Evolutionary conservation across 805 yeast genomes (phyloP), one percentile per base, ranked within the genome.

Genomic region (Yarrowia sp.): DNA sequence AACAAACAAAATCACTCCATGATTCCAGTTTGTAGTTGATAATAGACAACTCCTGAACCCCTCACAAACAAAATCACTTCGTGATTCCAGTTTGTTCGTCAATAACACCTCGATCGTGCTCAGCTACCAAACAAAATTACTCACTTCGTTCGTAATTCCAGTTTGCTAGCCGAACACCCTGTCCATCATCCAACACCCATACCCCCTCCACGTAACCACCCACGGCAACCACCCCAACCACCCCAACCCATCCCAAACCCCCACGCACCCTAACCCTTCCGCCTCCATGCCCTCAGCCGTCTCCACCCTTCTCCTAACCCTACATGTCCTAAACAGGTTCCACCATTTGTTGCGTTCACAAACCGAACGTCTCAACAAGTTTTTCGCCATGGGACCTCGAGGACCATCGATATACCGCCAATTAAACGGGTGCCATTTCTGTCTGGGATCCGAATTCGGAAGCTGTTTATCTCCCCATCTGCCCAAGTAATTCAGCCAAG

Each of bases 321-420:
- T 89, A 79, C 99, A 94, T 1, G 92, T 89, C 69, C 86, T 83
- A 86, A 91, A 85, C 73, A 91, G 83, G 75, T 94, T 93, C 95
- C 97, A 94, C 97, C 97, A 92, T 76, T 91, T 92, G 71, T 86
- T 82, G 43, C 93, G 80, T 76, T 92, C 96, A 76, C 99, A 94
- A 0, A 95, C 87, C 15, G 86, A 83, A 0, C 80, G 77, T 52
- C 99, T 82, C 61, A 83, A 77, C 68, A 95, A 81, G 74, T 92
- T 89, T 78, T 94, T 94, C 68, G 83, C 81, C 66, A 95, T 77
- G 0, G 99, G 99, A 0, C 99, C 99, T 0, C 85, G 80, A 2
- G 99, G 99, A 0, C 99, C 99, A 74, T 90, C 93, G 64, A 95
- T 92, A 76, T 90, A 91, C 72, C 87, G 86, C 90, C 93, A 90